These are phyloP conservation scores for Hyparrhenia diplandra DNA, from an alignment of 176 grass and related monocot species.

Conservation along the genomic window DNA sequence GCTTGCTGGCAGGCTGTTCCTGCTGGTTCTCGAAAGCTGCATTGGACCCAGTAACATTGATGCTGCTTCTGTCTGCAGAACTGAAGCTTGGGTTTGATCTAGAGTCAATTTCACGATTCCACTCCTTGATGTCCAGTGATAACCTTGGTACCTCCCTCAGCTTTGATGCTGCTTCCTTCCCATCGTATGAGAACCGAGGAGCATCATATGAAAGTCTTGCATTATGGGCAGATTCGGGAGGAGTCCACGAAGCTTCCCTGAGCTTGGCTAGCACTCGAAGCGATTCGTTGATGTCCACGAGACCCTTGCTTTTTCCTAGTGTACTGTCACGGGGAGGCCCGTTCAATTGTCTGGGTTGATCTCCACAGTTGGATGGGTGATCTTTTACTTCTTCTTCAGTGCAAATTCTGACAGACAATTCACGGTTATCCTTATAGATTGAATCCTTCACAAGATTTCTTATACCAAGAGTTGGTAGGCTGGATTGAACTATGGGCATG, in stretches of 20 bases:
- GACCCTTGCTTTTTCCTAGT: constrained; percentile 47
- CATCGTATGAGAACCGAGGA: constrained; percentile 71
- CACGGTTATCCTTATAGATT: constrained; percentile 62
- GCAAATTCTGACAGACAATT: constrained; percentile 54
- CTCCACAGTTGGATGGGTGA: constrained; percentile 31
- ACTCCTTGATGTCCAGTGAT: constrained; percentile 77
- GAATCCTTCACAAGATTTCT: constrained; percentile 85
- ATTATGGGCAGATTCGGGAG: constrained; percentile 51
- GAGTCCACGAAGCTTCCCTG: constrained; percentile 56
- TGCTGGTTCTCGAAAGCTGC: constrained; percentile 28
- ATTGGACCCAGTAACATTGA: background rate
- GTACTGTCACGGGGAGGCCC: constrained; percentile 16
- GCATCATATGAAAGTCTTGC: constrained; percentile 63
- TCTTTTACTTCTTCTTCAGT: constrained; percentile 46
- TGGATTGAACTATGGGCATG: constrained; percentile 23
- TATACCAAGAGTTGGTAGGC: constrained; percentile 46
- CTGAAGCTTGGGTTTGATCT: constrained; percentile 39
- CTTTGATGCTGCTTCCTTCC: constrained; percentile 42
- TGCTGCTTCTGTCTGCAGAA: constrained; percentile 43
- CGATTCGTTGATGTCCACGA: constrained; percentile 57
- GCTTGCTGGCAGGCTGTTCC: constrained; percentile 43
- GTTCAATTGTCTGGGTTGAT: constrained; percentile 39
- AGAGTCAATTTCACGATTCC: constrained; percentile 41
- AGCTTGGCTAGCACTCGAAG: constrained; percentile 62
- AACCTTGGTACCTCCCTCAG: constrained; percentile 57